Evolutionary conservation across 306 rosid species (phyloP), one percentile per base, ranked within the genome.

Genomic region (Glycyrrhiza uralensis): DNA sequence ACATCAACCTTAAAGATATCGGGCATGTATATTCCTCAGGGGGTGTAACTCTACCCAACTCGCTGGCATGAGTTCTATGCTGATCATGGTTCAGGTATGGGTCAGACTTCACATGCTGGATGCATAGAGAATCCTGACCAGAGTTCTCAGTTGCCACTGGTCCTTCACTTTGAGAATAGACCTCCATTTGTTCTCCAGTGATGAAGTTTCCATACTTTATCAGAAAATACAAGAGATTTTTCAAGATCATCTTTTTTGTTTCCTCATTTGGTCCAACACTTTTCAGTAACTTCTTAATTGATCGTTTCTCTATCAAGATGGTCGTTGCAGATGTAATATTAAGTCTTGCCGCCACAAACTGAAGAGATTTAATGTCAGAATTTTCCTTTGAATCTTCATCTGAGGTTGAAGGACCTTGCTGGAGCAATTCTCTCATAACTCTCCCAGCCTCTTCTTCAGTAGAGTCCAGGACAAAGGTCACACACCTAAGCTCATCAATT

Each of bases 381-480:
- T 14, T 67, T 72, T 87, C 92, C 57, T 4, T 3, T 55, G 87
- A 82, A 64, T 85, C 88, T 6, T 50, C 15, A 69, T 69, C 81
- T n/a, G 96, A 77, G 38, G 81, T 50, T 24, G 84, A 78, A 71
- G 75, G 17, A 42, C 29, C 80, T 63, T 58, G 80, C 70, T 84
- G 86, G 59, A 90, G 79, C 83, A 88, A 65, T 33, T 85, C 77
- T 51, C 63, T 76, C 76, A 89, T 5, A 55, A 79, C 80, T 86
- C 72, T 86, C 78, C 96, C 93, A 46, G 90, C 88, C 78, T 80
- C 96, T 80, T 78, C 96, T 68, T 87, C 98, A 50, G 74, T 80
- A 65, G 90, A 72, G 64, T 90, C 84, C 23, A 90, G 77, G 69
- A 50, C 68, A 80, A 88, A 85, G 23, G 85, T 78, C 36, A 81